Evolutionary conservation across 345 rosid species (phyloP).

Genomic region (Sonneratia alba): DNA sequence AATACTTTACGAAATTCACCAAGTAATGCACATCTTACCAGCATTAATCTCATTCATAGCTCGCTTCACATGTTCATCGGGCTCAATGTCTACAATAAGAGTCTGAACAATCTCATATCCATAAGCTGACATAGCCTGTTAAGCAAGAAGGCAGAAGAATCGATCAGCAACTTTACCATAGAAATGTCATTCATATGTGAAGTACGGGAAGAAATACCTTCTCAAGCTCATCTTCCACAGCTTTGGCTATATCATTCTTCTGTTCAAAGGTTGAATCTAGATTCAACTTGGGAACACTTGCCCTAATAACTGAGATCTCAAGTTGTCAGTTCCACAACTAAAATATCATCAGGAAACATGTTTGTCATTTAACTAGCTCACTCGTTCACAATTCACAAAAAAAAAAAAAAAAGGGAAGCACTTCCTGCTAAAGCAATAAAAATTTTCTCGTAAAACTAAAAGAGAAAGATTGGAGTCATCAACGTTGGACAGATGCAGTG

Average conservation of each 20-base stretch:
- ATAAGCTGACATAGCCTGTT: conserved; percentile 70
- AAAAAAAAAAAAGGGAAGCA: neutral
- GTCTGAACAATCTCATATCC: conserved; percentile 76
- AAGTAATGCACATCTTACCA: conserved; percentile 21
- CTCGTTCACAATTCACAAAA: neutral
- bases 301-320: conserved; percentile 37
- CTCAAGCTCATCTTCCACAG: too few species aligned
- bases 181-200: too few species aligned
- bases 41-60: conserved; percentile 85
- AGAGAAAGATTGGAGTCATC: too few species aligned
- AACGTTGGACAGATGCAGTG: too few species aligned
- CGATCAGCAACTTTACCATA: neutral
- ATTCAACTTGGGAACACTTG: conserved; percentile 54
- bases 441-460: neutral
- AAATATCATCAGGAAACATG: neutral
- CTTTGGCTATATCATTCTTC: conserved; percentile 49
- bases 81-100: conserved; percentile 45
- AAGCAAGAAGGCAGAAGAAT: neutral
- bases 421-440: neutral
- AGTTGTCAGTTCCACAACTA: neutral
- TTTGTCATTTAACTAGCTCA: too few species aligned
- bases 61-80: conserved; percentile 64
- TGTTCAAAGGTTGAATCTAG: conserved; percentile 57
- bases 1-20: neutral
- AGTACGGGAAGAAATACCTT: too few species aligned